Evolutionary conservation across 2,329 filamentous ascomycete species (phyloP).

Genomic region (Pseudodiploospora longispora): DNA sequence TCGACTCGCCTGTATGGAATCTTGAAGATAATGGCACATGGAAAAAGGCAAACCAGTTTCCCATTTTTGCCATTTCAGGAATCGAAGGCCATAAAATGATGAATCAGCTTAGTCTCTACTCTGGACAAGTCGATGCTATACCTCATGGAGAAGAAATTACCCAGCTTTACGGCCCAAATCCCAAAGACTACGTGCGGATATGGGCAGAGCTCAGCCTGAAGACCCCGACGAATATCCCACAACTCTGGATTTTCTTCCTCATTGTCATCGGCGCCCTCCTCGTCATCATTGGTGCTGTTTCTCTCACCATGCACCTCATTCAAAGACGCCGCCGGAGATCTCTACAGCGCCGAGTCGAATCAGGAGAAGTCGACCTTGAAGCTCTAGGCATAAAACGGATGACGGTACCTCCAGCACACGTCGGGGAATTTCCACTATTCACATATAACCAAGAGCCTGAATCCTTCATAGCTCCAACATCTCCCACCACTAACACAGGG

Average conservation of each 20-base stretch:
- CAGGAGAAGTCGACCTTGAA: slow-evolving; percentile 80
- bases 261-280: slow-evolving; percentile 66
- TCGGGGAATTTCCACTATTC: slow-evolving; percentile 70
- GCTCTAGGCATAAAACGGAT: slow-evolving; percentile 76
- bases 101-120: slow-evolving; percentile 65
- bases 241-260: slow-evolving; percentile 72
- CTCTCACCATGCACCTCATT: slow-evolving; percentile 65
- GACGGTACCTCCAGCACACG: slow-evolving; percentile 62
- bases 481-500: slow-evolving; percentile 22
- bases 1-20: slow-evolving; percentile 59
- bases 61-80: slow-evolving; percentile 75
- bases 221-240: slow-evolving; percentile 48
- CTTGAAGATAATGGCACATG: slow-evolving; percentile 63
- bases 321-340: slow-evolving; percentile 62
- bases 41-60: slow-evolving; percentile 63
- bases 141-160: slow-evolving; percentile 51
- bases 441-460: slow-evolving; percentile 58
- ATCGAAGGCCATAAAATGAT: slow-evolving; percentile 60
- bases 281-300: slow-evolving; percentile 58
- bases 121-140: slow-evolving; percentile 59
- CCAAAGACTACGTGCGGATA: slow-evolving; percentile 52
- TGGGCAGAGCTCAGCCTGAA: slow-evolving; percentile 46
- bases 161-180: slow-evolving; percentile 44
- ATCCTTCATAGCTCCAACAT: slow-evolving; percentile 24
- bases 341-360: slow-evolving; percentile 61